These are phyloP conservation scores for Pestalotiopsis sp. DNA, from an alignment of 2,329 filamentous ascomycete genomes.

Conservation along the genomic window DNA sequence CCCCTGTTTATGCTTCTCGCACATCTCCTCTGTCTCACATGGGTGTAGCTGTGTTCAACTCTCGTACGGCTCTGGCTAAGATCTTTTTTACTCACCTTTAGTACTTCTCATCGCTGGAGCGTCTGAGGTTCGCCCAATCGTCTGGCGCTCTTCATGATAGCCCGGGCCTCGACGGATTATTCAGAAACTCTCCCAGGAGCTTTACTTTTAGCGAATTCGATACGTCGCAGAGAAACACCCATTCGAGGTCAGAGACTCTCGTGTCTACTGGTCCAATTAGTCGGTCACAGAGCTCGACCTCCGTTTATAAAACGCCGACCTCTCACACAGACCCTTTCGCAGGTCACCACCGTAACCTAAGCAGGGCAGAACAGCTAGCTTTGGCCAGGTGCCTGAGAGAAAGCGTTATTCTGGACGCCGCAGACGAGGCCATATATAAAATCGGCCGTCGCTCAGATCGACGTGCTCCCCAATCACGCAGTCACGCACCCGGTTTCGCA, in stretches of 20 bases:
- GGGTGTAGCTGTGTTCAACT: not conserved
- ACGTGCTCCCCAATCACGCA: slow-evolving; percentile 30
- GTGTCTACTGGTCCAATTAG: not conserved
- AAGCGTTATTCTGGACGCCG: slow-evolving; percentile 55
- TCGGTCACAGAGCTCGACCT: slow-evolving; percentile 12
- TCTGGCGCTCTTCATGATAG: slow-evolving; percentile 27
- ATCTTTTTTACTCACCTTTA: slow-evolving; percentile 27
- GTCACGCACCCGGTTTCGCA: slow-evolving; percentile 26
- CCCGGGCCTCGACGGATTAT: slow-evolving; percentile 5
- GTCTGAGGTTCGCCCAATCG: slow-evolving; percentile 57
- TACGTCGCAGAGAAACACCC: not conserved
- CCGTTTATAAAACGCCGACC: slow-evolving; percentile 21
- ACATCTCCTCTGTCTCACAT: not conserved
- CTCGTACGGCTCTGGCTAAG: slow-evolving; percentile 17
- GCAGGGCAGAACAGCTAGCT: slow-evolving; percentile 63
- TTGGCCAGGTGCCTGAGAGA: slow-evolving; percentile 53
- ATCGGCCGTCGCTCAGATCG: slow-evolving; percentile 38
- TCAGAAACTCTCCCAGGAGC: slow-evolving; percentile 7
- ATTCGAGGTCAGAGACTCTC: not conserved
- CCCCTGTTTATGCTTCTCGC: slow-evolving; percentile 12
- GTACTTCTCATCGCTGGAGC: slow-evolving; percentile 63
- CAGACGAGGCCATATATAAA: slow-evolving; percentile 54
- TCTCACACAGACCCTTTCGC: slow-evolving; percentile 59
- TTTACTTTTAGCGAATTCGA: slow-evolving; percentile 2
- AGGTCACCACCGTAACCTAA: slow-evolving; percentile 66